phyloP scores from a whole-genome alignment of 129 eudicot genomes.

The Calendula officinalis region DNA sequence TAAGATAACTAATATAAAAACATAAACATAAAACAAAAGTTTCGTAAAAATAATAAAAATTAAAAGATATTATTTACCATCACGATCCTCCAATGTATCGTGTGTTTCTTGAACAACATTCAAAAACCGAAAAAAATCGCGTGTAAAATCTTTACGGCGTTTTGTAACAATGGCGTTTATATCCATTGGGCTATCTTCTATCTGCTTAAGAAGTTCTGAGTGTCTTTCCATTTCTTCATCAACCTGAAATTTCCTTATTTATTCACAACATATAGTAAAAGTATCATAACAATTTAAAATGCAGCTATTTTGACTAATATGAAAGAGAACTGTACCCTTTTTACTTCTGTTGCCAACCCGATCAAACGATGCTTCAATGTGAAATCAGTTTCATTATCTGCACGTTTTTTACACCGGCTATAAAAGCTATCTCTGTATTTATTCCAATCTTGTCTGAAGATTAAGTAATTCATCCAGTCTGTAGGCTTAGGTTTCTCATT shows the following conservation, averaged over 20 bases:
- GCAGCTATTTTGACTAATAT: background rate
- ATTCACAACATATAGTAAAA: constrained; percentile 3
- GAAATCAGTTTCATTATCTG: constrained; percentile 54
- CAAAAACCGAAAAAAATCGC: constrained; percentile 76
- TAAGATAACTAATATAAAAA: constrained; percentile 7
- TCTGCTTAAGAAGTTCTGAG: constrained; percentile 67
- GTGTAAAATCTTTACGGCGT: constrained; percentile 80
- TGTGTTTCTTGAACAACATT: constrained; percentile 65
- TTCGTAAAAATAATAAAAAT: background rate
- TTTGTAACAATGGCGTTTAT: constrained; percentile 84
- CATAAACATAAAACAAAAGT: background rate
- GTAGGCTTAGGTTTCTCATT: constrained; percentile 77
- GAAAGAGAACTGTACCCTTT: constrained; percentile 44
- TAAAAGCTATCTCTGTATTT: constrained; percentile 74
- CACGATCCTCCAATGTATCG: constrained; percentile 87
- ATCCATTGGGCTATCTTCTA: constrained; percentile 77
- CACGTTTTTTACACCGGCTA: constrained; percentile 56
- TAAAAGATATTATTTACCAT: constrained; percentile 49
- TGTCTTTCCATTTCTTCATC: constrained; percentile 94
- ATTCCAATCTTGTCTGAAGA: constrained; percentile 87
- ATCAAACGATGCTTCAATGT: constrained; percentile 48
- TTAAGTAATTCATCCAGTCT: constrained; percentile 78
- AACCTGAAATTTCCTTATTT: constrained; percentile 60
- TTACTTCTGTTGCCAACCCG: constrained; percentile 56
- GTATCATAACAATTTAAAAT: background rate